A percentile compares a stretch with the other conserved stretches of the same genome.
Evolutionary conservation across 176 grass and related monocot species (phyloP).

Genomic region (Oryza longistaminata): DNA sequence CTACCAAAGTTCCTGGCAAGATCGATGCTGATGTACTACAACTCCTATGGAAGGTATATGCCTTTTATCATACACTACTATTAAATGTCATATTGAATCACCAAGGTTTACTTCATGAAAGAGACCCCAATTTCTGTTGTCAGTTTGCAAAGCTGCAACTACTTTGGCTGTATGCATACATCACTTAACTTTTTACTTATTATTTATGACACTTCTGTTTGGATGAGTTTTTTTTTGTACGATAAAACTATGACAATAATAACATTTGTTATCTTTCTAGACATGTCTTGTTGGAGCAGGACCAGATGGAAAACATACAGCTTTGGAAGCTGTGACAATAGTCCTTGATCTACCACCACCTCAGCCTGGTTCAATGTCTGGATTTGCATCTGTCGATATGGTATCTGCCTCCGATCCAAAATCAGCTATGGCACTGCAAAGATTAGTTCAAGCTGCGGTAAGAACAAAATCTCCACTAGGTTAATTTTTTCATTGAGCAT

Average conservation of each 20-base stretch:
- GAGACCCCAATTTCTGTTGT: background rate
- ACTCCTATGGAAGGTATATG: constrained; percentile 96
- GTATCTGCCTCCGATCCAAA: constrained; percentile 95
- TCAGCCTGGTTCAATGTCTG: constrained; percentile 86
- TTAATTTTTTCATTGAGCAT: constrained; percentile 38
- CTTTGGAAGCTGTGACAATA: constrained; percentile 98
- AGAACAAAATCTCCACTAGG: constrained; percentile 40
- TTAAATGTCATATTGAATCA: background rate
- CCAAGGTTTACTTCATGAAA: constrained; percentile 8
- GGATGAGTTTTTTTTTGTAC: background rate
- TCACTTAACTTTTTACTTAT: too few species aligned
- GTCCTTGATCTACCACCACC: constrained; percentile 97
- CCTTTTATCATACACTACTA: constrained; percentile 28
- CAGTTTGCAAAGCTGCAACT: background rate
- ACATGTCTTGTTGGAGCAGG: constrained; percentile 98
- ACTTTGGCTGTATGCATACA: too few species aligned
- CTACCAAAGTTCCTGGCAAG: constrained; percentile 99
- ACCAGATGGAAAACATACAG: constrained; percentile 98
- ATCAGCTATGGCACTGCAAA: constrained; percentile 97
- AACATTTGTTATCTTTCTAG: constrained; percentile 50
- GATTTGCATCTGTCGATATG: constrained; percentile 88
- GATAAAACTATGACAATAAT: background rate
- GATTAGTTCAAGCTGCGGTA: constrained; percentile 98
- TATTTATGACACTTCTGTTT: too few species aligned
- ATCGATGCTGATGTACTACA: constrained; percentile 99